Evolutionary conservation across 257 asterid species (phyloP), one percentile per base, ranked within the genome.

Genomic region (Rehmannia glutinosa): DNA sequence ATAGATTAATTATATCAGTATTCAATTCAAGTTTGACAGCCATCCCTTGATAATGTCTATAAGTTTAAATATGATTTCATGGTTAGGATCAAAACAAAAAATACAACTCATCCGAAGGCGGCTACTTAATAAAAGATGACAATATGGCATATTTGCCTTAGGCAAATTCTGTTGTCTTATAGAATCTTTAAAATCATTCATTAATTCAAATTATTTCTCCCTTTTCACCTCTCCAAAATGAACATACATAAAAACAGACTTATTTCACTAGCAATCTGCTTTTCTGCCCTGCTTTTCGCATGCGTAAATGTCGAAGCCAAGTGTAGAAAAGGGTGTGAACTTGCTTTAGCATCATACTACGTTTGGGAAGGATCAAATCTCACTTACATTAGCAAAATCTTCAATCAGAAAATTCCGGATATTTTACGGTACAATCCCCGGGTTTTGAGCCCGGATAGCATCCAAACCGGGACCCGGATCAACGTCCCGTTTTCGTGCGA

Each of bases 311-410:
- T 25, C 23, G 86, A 84, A 69, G 88, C 85, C 49, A 84, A 77
- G 69, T 90, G 97, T 64, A 71, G 58, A 32, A 80, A 64, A 16
- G 90, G 96, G 5, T 90, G 96, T 60, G 62, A 79, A 13, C 77
- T 86, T 3, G 95, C 96, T 27, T 12, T 90, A 43, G 97, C 89
- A 33, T 90, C 97, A 0, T 90, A 86, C 78, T 82, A 82, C 75
- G 73, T 82, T 9, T 73, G 72, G 80, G 70, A 63, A 65, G 96
- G 92, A 17, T 61, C 90, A 17, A 90, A 87, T 39, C 87, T 90
- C 49, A 77, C 90, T 4, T 87, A 82, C 78, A 80, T 87, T 1
- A 68, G 84, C 80, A 55, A 36, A 23, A 78, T 84, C 8, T 84
- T 90, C 89, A 38, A 63, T 16, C 72, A 32, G 47, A 63, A 65